Evolutionary conservation across 1,139 yeast genomes (phyloP).

Genomic region (Candida tropicalis): DNA sequence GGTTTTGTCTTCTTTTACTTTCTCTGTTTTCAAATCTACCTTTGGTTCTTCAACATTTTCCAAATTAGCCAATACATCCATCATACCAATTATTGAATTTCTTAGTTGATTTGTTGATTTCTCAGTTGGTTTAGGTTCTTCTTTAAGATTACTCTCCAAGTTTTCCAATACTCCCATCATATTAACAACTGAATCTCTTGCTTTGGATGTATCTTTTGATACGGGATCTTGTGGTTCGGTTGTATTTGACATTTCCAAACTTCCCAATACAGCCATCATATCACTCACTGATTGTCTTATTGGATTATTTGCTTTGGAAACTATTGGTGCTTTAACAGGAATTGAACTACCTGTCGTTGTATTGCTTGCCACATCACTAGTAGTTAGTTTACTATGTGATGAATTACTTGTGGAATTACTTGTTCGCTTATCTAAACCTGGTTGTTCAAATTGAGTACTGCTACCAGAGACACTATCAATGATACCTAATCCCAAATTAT

Average conservation of each 20-base stretch:
- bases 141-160: conserved; percentile 9
- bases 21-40: background rate
- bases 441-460: conserved; percentile 1
- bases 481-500: conserved; percentile 15
- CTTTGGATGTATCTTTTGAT: background rate
- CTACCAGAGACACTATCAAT: background rate
- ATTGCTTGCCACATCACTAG: conserved; percentile 3
- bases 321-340: background rate
- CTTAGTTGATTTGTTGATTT: conserved; percentile 12
- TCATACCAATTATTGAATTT: conserved; percentile 23
- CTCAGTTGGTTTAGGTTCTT: conserved; percentile 1
- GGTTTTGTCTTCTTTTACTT: background rate
- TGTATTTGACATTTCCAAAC: conserved; percentile 15
- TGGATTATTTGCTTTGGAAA: background rate
- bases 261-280: conserved; percentile 23
- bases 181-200: conserved; percentile 9
- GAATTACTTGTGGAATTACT: conserved; percentile 3
- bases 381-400: background rate
- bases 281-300: conserved; percentile 20
- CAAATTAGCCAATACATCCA: conserved; percentile 20
- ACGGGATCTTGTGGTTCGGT: background rate
- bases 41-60: conserved; percentile 4
- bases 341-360: background rate
- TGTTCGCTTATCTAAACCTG: conserved; percentile 6
- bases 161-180: conserved; percentile 23